These are phyloP conservation scores for Fusarium sp. DNA, from an alignment of 2,329 filamentous ascomycete species.

Conservation along the genomic window DNA sequence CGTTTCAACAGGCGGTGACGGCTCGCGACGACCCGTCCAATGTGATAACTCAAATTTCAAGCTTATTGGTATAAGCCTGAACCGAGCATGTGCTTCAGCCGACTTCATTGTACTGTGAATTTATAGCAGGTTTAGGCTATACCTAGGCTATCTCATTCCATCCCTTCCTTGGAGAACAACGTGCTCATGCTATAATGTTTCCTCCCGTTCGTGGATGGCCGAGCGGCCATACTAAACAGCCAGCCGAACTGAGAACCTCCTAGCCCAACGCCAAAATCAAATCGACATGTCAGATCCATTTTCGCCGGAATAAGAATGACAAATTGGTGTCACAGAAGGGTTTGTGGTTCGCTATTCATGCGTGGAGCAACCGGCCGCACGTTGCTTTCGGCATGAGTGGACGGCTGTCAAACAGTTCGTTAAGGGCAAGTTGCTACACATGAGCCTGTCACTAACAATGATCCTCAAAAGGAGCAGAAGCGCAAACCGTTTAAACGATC, in stretches of 20 bases:
- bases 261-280: background rate
- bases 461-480: conserved; percentile 10
- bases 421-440: conserved; percentile 30
- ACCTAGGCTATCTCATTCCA: background rate
- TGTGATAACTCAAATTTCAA: background rate
- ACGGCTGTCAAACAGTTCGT: conserved; percentile 32
- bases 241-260: background rate
- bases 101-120: background rate
- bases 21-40: conserved; percentile 1
- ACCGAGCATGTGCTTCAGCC: background rate
- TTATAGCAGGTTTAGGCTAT: background rate
- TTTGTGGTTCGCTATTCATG: conserved; percentile 27
- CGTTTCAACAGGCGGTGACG: conserved; percentile 31
- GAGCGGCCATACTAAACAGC: conserved; percentile 2
- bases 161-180: background rate
- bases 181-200: background rate
- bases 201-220: background rate
- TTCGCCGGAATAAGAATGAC: conserved; percentile 6
- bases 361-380: conserved; percentile 27
- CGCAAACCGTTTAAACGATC: conserved; percentile 7
- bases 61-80: background rate
- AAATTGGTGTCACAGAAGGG: conserved; percentile 25
- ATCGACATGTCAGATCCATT: conserved; percentile 13
- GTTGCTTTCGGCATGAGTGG: conserved; percentile 36
- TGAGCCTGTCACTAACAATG: background rate